Conservation (phyloP, 768 basidiomycete species). For the Boletus rubescentipes region DNA sequence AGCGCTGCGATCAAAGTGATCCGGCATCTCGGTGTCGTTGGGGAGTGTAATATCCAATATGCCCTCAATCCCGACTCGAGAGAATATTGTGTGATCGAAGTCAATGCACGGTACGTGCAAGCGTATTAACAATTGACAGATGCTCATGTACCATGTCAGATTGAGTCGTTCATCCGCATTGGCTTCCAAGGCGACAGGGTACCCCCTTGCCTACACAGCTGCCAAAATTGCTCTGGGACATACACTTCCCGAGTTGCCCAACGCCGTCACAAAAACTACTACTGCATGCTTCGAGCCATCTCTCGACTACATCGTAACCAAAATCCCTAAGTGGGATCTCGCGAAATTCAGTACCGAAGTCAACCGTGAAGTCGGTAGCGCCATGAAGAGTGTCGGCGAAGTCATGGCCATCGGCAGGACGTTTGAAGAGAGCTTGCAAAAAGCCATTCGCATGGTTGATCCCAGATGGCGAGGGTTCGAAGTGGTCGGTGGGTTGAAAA, state of each 20-base stretch:
- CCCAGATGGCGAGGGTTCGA: slow-evolving; percentile 97
- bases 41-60: slow-evolving; percentile 98
- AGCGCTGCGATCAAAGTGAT: slow-evolving; percentile 96
- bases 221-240: slow-evolving; percentile 98
- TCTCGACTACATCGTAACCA: slow-evolving; percentile 98
- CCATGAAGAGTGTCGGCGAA: slow-evolving; percentile 99
- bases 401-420: slow-evolving; percentile 99
- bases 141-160: slow-evolving; percentile 31
- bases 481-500: slow-evolving; percentile 85
- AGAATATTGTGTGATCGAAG: slow-evolving; percentile 98
- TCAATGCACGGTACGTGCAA: slow-evolving; percentile 74
- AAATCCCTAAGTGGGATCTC: slow-evolving; percentile 99
- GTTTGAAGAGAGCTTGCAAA: slow-evolving; percentile 97
- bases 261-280: slow-evolving; percentile 98
- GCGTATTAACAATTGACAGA: neutral
- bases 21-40: slow-evolving; percentile 87
- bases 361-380: slow-evolving; percentile 90
- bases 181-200: slow-evolving; percentile 98
- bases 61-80: slow-evolving; percentile 89
- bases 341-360: slow-evolving; percentile 96
- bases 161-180: slow-evolving; percentile 89
- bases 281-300: slow-evolving; percentile 99
- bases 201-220: slow-evolving; percentile 98
- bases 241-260: slow-evolving; percentile 96
- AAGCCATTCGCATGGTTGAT: slow-evolving; percentile 97